Conservation (phyloP, 768 basidiomycete genomes). For the Pulveroboletus sp. region DNA sequence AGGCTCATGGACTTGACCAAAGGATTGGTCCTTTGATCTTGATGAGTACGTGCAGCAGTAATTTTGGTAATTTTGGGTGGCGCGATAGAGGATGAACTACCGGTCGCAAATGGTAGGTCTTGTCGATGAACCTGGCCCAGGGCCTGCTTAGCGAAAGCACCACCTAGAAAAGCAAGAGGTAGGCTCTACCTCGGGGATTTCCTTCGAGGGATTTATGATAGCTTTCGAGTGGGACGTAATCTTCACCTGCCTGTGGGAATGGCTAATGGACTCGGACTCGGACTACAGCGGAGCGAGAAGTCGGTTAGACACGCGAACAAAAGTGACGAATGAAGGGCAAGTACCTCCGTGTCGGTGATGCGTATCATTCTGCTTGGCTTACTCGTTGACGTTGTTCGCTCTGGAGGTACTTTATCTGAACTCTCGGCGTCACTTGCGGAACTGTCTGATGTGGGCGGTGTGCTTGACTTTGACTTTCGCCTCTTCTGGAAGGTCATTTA, state of each 20-base stretch:
- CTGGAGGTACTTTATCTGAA: slow-evolving; percentile 2
- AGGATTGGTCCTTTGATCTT: slow-evolving; percentile 28
- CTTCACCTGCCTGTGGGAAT: not conserved
- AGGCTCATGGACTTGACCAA: slow-evolving; percentile 30
- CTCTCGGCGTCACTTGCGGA: slow-evolving; percentile 6
- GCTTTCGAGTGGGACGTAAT: slow-evolving; percentile 1
- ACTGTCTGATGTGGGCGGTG: slow-evolving; percentile 7
- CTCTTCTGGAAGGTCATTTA: slow-evolving; percentile 13
- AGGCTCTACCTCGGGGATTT: slow-evolving; percentile 11
- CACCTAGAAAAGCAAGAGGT: not conserved
- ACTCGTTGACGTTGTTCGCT: not conserved
- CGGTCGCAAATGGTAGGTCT: not conserved
- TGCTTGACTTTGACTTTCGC: slow-evolving; percentile 10
- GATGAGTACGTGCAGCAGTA: slow-evolving; percentile 22
- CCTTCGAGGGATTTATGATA: not conserved
- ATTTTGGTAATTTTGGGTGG: slow-evolving; percentile 18
- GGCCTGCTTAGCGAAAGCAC: slow-evolving; percentile 5
- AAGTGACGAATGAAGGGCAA: not conserved
- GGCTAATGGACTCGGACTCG: slow-evolving; percentile 10
- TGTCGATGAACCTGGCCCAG: slow-evolving; percentile 6
- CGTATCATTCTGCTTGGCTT: slow-evolving; percentile 3
- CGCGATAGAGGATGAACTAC: slow-evolving; percentile 3
- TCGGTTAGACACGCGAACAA: not conserved
- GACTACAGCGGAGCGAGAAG: slow-evolving; percentile 10
- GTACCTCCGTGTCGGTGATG: slow-evolving; percentile 12